Conservation (phyloP, 441 rosid species). For the Codiaeum variegatum region DNA sequence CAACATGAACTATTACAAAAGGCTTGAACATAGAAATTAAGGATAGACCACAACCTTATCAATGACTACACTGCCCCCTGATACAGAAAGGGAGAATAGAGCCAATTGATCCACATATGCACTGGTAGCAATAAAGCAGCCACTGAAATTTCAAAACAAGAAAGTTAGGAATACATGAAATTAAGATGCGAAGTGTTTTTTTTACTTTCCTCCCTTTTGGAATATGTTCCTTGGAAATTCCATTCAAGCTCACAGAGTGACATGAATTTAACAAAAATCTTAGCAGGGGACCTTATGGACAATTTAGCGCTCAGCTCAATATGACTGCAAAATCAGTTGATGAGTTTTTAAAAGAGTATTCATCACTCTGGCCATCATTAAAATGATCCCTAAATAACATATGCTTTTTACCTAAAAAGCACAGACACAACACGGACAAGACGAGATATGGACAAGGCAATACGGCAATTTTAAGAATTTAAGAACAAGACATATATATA, state of each 20-base stretch:
- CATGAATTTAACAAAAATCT: not conserved
- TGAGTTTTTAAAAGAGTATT: slow-evolving; percentile 2
- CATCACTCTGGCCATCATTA: not conserved
- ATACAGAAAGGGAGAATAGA: slow-evolving; percentile 68
- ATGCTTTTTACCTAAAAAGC: too few relatives aligned
- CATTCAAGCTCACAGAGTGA: not conserved
- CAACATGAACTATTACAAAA: slow-evolving; percentile 23
- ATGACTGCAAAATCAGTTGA: not conserved
- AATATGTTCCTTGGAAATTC: not conserved
- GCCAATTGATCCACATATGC: slow-evolving; percentile 85
- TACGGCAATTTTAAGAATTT: too few relatives aligned
- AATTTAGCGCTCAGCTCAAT: not conserved
- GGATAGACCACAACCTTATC: slow-evolving; percentile 47
- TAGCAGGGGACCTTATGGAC: not conserved
- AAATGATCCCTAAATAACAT: not conserved
- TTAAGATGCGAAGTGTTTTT: slow-evolving; percentile 4
- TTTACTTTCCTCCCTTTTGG: not conserved
- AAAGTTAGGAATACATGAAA: slow-evolving; percentile 18
- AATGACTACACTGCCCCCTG: slow-evolving; percentile 55
- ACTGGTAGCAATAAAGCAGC: slow-evolving; percentile 72
- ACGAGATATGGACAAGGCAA: too few relatives aligned
- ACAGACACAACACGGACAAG: too few relatives aligned
- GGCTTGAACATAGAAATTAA: slow-evolving; percentile 13
- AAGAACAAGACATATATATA: too few relatives aligned
- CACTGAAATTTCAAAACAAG: slow-evolving; percentile 49